A percentile compares a stretch with the other conserved stretches of the same genome.
Evolutionary conservation across 768 basidiomycete species (phyloP).

Genomic region (Serendipita sp.): DNA sequence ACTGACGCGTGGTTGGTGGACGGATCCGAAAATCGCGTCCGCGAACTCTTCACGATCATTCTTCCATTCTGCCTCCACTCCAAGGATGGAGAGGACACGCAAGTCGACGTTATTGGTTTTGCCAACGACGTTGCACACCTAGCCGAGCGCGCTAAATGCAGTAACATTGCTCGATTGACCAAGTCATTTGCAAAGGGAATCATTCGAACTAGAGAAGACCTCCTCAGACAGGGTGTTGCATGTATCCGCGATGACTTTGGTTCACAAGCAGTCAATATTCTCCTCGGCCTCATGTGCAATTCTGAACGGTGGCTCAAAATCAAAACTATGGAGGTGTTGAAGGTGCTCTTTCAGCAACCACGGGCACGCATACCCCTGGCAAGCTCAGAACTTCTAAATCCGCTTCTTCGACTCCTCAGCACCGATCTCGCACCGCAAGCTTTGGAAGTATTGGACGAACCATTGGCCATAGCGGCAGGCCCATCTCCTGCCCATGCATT

Average conservation of each 20-base stretch:
- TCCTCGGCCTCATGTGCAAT: conserved; percentile 80
- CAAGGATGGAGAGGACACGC: conserved; percentile 46
- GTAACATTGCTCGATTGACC: conserved; percentile 80
- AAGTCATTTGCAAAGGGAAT: conserved; percentile 72
- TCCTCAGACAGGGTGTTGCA: conserved; percentile 74
- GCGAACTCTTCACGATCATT: conserved; percentile 66
- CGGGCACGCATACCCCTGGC: conserved; percentile 58
- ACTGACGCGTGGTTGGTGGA: conserved; percentile 56
- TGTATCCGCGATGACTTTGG: conserved; percentile 79
- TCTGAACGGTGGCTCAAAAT: conserved; percentile 64
- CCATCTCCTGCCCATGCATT: conserved; percentile 73
- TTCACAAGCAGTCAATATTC: conserved; percentile 63
- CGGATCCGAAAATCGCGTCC: conserved; percentile 48
- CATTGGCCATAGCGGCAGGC: conserved; percentile 48
- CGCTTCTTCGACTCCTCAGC: conserved; percentile 73
- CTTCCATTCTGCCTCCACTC: conserved; percentile 83
- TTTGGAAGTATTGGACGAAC: conserved; percentile 87
- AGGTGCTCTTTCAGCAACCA: conserved; percentile 73
- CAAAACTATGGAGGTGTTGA: conserved; percentile 75
- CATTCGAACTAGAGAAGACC: conserved; percentile 87
- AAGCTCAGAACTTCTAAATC: conserved; percentile 82
- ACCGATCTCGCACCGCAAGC: conserved; percentile 74
- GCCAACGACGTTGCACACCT: conserved; percentile 57
- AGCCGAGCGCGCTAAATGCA: conserved; percentile 54
- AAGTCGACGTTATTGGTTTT: conserved; percentile 48